Base-by-base conservation (phyloP, 2,329 filamentous ascomycete species). In the Phaeoacremonium minimum region DNA sequence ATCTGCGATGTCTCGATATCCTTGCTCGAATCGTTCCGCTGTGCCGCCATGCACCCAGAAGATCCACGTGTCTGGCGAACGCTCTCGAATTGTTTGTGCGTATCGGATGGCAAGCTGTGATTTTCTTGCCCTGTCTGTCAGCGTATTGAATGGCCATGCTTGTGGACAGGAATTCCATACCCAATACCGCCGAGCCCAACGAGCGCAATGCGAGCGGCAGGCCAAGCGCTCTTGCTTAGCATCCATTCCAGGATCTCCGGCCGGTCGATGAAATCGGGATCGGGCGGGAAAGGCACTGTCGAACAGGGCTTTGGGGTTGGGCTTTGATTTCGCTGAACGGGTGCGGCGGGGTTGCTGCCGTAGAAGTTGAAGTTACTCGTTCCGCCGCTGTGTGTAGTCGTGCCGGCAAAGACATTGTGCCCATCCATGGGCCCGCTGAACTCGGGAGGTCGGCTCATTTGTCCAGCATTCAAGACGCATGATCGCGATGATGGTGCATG, bases 21-120 rank as follows among this genome's bases (percentile, higher is more conserved):
- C 46, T 30, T 64, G 46, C 8, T 55, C 46, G n/a, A 63, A 50
- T 1, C 59, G 51, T 2, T 51, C 52, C 1, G 34, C 19, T 4
- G 44, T 60, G 4, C 42, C 48, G 0, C 56, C 57, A 38, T 61
- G 52, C 2, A 63, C 42, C 58, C 58, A 63, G 31, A 63, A 62
- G 2, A 58, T 42, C 13, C 54, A 60, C 12, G 37, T 35, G 6
- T 39, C 26, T 8, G 39, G 15, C 6, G 18, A 4, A 18, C 12
- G 15, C 38, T 19, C 15, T 35, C 37, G 17, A 40, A 45, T 28
- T 36, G 33, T 37, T 36, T 47, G n/a, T 22, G 37, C 32, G 36
- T 26, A 42, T 15, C 38, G 32, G 19, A 42, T 36, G 9, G 42
- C 38, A 7, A 44, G 29, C 33, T 40, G 37, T 11, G 36, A 38